Evolutionary conservation across 2,329 filamentous ascomycete genomes (phyloP).

Genomic region (Aspergillus bombycis): DNA sequence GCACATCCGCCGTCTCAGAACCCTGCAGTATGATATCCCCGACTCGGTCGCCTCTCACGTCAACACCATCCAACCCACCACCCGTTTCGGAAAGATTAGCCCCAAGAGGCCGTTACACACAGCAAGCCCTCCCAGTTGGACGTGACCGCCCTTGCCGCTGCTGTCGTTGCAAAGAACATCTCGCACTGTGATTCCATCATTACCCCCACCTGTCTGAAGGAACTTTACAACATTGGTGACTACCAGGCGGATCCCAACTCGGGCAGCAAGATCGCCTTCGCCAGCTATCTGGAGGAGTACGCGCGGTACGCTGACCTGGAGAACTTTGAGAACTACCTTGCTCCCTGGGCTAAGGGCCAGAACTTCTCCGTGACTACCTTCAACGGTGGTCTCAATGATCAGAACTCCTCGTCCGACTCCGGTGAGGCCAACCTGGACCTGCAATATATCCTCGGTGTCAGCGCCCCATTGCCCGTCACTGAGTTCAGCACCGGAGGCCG

Average conservation of each 20-base stretch:
- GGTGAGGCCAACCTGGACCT: conserved; percentile 56
- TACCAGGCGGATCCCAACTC: conserved; percentile 41
- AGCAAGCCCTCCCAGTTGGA: conserved; percentile 25
- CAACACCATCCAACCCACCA: conserved; percentile 47
- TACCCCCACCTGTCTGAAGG: conserved; percentile 51
- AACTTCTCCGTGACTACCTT: conserved; percentile 50
- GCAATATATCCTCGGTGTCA: conserved; percentile 52
- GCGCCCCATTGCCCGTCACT: conserved; percentile 47
- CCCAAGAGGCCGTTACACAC: conserved; percentile 31
- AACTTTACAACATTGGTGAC: conserved; percentile 51
- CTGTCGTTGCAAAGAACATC: conserved; percentile 19
- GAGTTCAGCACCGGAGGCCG: conserved; percentile 54
- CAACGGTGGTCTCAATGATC: conserved; percentile 45
- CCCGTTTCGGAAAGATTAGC: conserved; percentile 43
- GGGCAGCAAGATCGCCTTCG: conserved; percentile 48
- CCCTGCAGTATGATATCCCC: conserved; percentile 46
- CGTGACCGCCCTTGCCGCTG: conserved; percentile 23
- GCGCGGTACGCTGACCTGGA: conserved; percentile 52
- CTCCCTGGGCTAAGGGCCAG: conserved; percentile 44
- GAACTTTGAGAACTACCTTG: conserved; percentile 43
- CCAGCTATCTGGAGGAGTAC: conserved; percentile 53
- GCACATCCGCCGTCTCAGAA: conserved; percentile 39
- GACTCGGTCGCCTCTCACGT: conserved; percentile 37
- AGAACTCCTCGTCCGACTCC: conserved; percentile 42
- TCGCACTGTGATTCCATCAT: conserved; percentile 48